Evolutionary conservation across 257 asterid species (phyloP), one percentile per base, ranked within the genome.

Genomic region (Solanum piurae): DNA sequence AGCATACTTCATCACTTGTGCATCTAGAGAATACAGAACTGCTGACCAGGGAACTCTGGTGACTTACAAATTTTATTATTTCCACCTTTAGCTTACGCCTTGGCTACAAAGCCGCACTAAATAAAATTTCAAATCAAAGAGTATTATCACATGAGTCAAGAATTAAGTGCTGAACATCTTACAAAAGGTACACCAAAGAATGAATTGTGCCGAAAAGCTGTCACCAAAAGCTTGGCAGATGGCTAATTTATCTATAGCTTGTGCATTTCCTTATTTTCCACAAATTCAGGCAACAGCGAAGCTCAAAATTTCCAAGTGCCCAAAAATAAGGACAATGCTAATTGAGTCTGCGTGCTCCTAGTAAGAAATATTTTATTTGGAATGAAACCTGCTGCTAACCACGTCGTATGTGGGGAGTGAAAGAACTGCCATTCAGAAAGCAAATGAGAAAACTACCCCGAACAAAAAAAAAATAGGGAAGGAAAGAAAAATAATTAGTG

Each of bases 341-440:
- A 84, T 27, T 60, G 75, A 69, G 71, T 12, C 21, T n/a, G 23
- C 16, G 13, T 11, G 76, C 86, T 34, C 36, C 85, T 27, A 27
- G 34, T 20, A 25, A 36, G 6, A 58, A 42, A 55, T 27, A n/a
- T 7, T 68, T 91, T 92, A 90, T 40, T 88, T 49, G 42, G 83
- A 90, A 42, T 31, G 89, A 92, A 96, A 92, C 92, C 66, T 89
- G 74, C 89, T 37, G 94, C 92, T 88, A 68, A 96, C 93, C 0
- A 90, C 80, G 5, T 94, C 98, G 23, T 96, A 95, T 92, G 94
- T 94, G 76, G 98, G 98, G 72, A 94, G 90, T 87, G 91, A 91
- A 76, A 92, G 90, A 91, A 94, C 98, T 96, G 99, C 88, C 76
- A 90, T 77, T n/a, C 84, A 44, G 75, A 27, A 91, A 44, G 37